A percentile compares a stretch with the other conserved stretches of the same genome.
These are phyloP conservation scores for Stenogyne calaminthoides DNA, from an alignment of 305 asterid genomes.

Conservation along the genomic window DNA sequence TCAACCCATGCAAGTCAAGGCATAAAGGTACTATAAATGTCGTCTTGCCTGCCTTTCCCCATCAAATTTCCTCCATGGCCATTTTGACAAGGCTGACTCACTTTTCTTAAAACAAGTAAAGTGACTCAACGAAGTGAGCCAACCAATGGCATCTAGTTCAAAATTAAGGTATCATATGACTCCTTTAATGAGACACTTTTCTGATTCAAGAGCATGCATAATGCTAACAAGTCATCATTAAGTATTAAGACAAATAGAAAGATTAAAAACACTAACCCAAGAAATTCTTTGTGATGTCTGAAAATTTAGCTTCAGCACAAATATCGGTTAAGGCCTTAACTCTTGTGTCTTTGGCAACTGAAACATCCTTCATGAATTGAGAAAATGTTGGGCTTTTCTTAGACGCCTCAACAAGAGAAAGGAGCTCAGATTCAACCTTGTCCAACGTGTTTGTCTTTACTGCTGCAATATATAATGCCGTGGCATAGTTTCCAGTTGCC, in stretches of 20 bases:
- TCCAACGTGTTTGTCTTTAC: constrained; percentile 79
- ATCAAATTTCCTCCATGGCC: constrained; percentile 3
- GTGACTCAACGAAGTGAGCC: neutral
- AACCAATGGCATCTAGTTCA: constrained; percentile 1
- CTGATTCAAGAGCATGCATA: constrained; percentile 21
- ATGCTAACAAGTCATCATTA: neutral
- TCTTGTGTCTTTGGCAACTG: constrained; percentile 62
- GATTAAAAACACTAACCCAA: constrained; percentile 52
- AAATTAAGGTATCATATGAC: constrained; percentile 13
- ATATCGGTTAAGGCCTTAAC: constrained; percentile 71
- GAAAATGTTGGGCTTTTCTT: constrained; percentile 75
- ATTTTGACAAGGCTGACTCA: neutral
- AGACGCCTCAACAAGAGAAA: constrained; percentile 67
- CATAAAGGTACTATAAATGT: neutral
- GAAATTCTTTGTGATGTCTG: constrained; percentile 72
- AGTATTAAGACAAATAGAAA: constrained; percentile 2
- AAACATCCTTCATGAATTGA: constrained; percentile 77
- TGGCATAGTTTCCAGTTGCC: constrained; percentile 87
- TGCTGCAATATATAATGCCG: constrained; percentile 81
- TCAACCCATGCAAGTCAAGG: neutral
- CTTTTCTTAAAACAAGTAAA: neutral
- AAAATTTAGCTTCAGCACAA: constrained; percentile 62
- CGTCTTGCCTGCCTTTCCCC: neutral
- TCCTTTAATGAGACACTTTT: constrained; percentile 5
- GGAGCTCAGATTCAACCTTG: constrained; percentile 83